Percentiles rank a stretch among this genome's conserved stretches.
These are phyloP conservation scores for Sequoiadendron giganteum DNA, from an alignment of 75 land plant species.

Conservation along the genomic window DNA sequence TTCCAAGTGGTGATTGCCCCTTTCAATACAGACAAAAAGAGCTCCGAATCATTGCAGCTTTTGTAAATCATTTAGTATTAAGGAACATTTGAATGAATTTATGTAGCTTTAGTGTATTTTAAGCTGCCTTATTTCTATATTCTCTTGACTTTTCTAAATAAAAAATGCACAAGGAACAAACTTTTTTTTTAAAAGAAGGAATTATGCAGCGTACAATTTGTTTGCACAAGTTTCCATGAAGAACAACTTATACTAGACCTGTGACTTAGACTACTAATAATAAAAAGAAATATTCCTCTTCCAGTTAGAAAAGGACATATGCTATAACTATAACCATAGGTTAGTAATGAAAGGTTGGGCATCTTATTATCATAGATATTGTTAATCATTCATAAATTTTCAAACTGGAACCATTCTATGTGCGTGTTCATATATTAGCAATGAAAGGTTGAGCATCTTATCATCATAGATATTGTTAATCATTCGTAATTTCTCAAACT, in stretches of 20 bases:
- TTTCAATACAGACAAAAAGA: constrained; percentile 1
- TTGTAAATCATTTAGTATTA: not conserved
- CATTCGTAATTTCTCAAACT: no score
- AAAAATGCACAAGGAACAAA: not conserved
- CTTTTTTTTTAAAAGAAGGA: not conserved
- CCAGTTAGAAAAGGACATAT: not conserved
- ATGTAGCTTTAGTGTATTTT: not conserved
- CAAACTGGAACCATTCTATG: no score
- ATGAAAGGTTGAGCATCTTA: no score
- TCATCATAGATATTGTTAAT: no score
- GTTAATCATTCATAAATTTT: no score
- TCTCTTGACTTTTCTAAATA: not conserved
- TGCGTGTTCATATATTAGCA: no score
- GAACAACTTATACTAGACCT: not conserved
- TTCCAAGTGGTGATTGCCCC: not conserved
- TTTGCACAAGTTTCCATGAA: not conserved
- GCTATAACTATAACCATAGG: not conserved
- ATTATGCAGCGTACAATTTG: not conserved
- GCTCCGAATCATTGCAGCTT: not conserved
- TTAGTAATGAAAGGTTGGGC: no score
- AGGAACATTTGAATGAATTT: not conserved
- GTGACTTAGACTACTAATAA: not conserved
- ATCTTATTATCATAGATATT: no score
- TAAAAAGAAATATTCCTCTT: not conserved
- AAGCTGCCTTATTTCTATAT: not conserved